These are phyloP conservation scores for Penicillium mononematosum DNA, from an alignment of 495 filamentous ascomycete species.

Conservation along the genomic window DNA sequence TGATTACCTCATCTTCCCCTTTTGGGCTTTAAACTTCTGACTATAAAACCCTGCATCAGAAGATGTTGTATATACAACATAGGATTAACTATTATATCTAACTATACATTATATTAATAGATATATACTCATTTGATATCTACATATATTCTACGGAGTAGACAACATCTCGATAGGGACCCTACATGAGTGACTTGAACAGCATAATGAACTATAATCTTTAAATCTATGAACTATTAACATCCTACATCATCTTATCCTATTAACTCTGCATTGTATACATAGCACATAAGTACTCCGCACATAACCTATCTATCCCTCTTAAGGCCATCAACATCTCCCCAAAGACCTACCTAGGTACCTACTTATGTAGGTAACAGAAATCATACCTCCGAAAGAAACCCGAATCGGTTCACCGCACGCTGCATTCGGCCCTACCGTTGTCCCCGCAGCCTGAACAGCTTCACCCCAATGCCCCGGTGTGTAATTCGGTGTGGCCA, in stretches of 20 bases:
- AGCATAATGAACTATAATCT: no score
- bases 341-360: no score
- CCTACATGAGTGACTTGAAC: no score
- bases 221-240: background rate
- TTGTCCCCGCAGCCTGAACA: conserved; percentile 33
- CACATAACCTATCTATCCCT: background rate
- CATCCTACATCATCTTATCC: background rate
- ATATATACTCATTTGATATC: no score
- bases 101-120: no score
- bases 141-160: no score
- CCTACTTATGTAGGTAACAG: background rate
- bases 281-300: background rate
- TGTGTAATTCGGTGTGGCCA: conserved; percentile 13
- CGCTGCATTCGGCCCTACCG: conserved; percentile 35
- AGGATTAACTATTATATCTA: no score
- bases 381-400: conserved; percentile 3
- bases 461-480: conserved; percentile 31
- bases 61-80: no score
- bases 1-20: background rate
- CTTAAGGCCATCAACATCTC: background rate
- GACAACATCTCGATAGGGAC: no score
- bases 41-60: background rate
- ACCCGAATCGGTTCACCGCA: conserved; percentile 40
- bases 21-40: background rate
- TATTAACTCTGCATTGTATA: background rate